These are phyloP conservation scores for Aspergillus vadensis DNA, from an alignment of 2,329 filamentous ascomycete genomes.

Conservation along the genomic window DNA sequence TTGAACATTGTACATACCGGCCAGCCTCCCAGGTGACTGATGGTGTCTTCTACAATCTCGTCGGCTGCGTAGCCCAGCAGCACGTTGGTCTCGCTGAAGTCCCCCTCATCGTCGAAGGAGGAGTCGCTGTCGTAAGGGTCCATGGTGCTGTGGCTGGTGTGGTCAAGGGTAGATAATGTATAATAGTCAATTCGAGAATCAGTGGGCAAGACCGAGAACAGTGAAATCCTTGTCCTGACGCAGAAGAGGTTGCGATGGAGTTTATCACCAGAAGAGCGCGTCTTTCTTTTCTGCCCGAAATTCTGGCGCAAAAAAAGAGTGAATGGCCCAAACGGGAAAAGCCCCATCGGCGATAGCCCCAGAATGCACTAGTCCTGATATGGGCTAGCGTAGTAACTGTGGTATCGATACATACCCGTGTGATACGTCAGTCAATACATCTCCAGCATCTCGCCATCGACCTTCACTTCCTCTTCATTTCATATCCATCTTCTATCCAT, in stretches of 20 bases:
- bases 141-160: constrained; percentile 52
- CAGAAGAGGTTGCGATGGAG: background rate
- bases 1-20: constrained; percentile 64
- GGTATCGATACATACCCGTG: constrained; percentile 1
- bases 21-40: constrained; percentile 83
- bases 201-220: background rate
- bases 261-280: background rate
- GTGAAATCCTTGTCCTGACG: background rate
- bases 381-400: constrained; percentile 12
- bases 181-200: no score
- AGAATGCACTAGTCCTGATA: constrained; percentile 8
- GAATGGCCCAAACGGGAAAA: constrained; percentile 10
- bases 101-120: constrained; percentile 65
- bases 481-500: background rate
- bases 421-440: background rate
- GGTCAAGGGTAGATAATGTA: background rate
- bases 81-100: constrained; percentile 69
- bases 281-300: background rate
- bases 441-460: background rate
- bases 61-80: constrained; percentile 85
- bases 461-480: background rate
- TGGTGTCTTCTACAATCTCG: constrained; percentile 75
- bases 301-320: constrained; percentile 18
- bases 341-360: constrained; percentile 27
- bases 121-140: constrained; percentile 84